These are phyloP conservation scores for Nephelium lappaceum DNA, from an alignment of 345 rosid species.

Conservation along the genomic window DNA sequence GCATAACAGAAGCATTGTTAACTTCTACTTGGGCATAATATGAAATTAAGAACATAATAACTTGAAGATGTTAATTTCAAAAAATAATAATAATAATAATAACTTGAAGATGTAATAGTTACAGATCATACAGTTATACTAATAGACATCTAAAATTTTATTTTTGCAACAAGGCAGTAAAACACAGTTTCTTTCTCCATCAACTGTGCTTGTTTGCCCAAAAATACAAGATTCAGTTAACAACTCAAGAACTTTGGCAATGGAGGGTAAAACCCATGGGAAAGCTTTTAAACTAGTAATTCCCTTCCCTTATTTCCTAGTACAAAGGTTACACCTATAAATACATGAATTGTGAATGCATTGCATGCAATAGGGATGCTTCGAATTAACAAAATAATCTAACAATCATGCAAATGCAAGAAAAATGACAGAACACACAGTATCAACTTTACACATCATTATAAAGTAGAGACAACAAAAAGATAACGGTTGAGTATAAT, in stretches of 20 bases:
- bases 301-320: neutral
- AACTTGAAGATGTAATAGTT: neutral
- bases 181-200: no score
- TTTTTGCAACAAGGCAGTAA: neutral
- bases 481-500: neutral
- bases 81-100: no score
- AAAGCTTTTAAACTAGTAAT: neutral
- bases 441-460: neutral
- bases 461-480: neutral
- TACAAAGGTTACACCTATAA: neutral
- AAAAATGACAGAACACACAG: neutral
- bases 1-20: constrained; percentile 7
- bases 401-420: neutral
- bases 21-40: neutral
- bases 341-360: neutral
- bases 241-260: constrained; percentile 4
- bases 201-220: neutral
- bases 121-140: neutral
- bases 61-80: neutral
- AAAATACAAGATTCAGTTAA: constrained; percentile 9
- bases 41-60: constrained; percentile 12
- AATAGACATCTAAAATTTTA: neutral
- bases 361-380: constrained; percentile 2
- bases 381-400: neutral
- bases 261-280: neutral